Base-by-base conservation (phyloP, 1,139 yeast genomes). In the Komagataea norvegica region DNA sequence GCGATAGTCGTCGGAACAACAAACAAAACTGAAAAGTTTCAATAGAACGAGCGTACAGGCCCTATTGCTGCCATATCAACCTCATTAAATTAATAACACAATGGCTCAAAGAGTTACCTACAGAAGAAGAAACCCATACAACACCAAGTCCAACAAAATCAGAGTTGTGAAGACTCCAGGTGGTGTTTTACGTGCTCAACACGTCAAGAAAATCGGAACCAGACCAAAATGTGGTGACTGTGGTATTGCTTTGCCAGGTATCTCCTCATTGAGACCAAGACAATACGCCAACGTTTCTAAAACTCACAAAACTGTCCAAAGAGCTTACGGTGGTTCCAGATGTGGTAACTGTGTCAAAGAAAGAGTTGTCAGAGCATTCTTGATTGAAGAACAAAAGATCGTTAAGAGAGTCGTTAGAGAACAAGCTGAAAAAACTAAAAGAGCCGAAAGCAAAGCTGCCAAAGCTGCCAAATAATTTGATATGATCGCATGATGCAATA, bases 111-210 rank as follows among this genome's bases (percentile, higher is more conserved):
- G 88, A 76, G 81, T 80, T 67, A 79, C 87, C 52, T 79, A 74
- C 76, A 77, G 87, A 76, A 77, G 83, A 73, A 75, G 84, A 74
- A 79, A 78, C 63, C 84, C 86, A 68, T 80, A 87, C 95, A 89
- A 89, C 95, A 87, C 96, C 81, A 84, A 80, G 73, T 89, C 97
- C 61, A 91, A 91, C 95, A 85, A 83, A 79, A 89, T 89, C 79
- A 88, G 86, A 91, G 93, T 89, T 72, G 94, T 89, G 64, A 91
- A 88, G 86, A 91, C 98, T 74, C 97, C 98, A 72, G 98, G 98
- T 79, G 96, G 96, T 68, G 83, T 81, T 72, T 80, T 91, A 70
- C 83, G 88, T 67, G 95, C 95, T 70, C 96, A 87, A 72, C 97
- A 91, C 77, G 76, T 86, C 69, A 88, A 88, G 84, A 91, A 91